phyloP scores from a whole-genome alignment of 805 yeast species.

The Candida ponderosae region DNA sequence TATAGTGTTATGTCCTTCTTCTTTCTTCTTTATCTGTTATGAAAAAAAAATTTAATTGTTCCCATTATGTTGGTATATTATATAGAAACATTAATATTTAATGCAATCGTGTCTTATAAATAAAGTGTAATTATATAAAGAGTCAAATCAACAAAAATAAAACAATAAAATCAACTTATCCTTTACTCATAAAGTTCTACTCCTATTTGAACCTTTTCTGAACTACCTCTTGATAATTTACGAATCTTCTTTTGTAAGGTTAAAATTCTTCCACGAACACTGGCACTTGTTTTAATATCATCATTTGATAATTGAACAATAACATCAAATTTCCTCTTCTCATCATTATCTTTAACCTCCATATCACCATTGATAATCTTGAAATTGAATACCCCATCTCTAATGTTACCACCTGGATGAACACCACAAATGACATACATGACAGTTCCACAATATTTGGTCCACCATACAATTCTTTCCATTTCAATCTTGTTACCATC shows the following conservation, averaged over 20 bases:
- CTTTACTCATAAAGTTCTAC: slow-evolving; percentile 33
- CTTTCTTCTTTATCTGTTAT: too few relatives aligned
- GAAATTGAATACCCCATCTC: slow-evolving; percentile 49
- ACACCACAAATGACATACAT: slow-evolving; percentile 77
- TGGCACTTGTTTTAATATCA: slow-evolving; percentile 50
- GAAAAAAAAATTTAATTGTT: too few relatives aligned
- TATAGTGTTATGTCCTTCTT: too few relatives aligned
- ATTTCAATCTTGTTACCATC: slow-evolving; percentile 33
- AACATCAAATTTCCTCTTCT: slow-evolving; percentile 29
- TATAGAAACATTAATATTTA: too few relatives aligned
- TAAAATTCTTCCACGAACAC: slow-evolving; percentile 50
- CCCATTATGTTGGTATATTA: too few relatives aligned
- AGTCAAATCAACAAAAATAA: background rate
- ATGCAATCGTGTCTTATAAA: too few relatives aligned
- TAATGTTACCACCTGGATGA: slow-evolving; percentile 72
- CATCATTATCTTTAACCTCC: slow-evolving; percentile 21
- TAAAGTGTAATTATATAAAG: background rate
- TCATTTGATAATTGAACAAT: slow-evolving; percentile 39
- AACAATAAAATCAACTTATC: background rate
- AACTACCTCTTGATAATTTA: slow-evolving; percentile 41
- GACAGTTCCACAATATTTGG: slow-evolving; percentile 60
- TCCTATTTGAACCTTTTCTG: slow-evolving; percentile 43
- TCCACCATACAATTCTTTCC: slow-evolving; percentile 60
- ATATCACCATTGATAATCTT: slow-evolving; percentile 24
- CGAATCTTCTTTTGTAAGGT: slow-evolving; percentile 54